Base-by-base conservation (phyloP, 129 eudicot species). In the Lactuca saligna region DNA sequence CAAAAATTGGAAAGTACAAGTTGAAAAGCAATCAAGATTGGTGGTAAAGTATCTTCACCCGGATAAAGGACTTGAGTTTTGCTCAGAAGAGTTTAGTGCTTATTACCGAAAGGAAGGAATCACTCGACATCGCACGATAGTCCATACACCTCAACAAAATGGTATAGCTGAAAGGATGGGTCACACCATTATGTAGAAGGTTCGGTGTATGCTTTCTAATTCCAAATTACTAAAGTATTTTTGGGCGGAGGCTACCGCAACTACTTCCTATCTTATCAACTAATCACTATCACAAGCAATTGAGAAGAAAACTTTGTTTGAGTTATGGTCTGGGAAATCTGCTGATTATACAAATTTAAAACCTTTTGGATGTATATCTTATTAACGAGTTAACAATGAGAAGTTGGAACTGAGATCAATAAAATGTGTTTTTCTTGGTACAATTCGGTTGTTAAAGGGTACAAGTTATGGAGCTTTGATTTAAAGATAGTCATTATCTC, bases 221-320 rank as follows among this genome's bases (percentile, higher is more conserved):
- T 25, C 29, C 2, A 46, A 34, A 14, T 61, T 71, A 10, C 48
- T 68, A 3, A 58, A 31, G 29, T 6, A 2, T 1, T 59, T 71
- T 14, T 71, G 60, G 76, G 60, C 33, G 25, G 68, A 71, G 8
- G 57, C 68, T n/a, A 33, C 51, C 4, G 17, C 25, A 11, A 59
- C 59, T 3, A 46, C 32, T 25, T 16, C 3, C 29, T 48, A 39
- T 15, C 8, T 71, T 4, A 59, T 71, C 11, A 71, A 71, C 54
- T 14, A 3, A 0, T 48, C 54, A 37, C 41, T 46, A 6, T 49
- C 41, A 41, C 39, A 10, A 7, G 8, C 39, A 48, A 48, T 48
- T 48, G 14, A 25, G 29, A 25, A 25, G 29, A 25, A 25, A 25
- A 25, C 29, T 1, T 2, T 1, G 29, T 25, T 25, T 25, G 29